A percentile compares a stretch with the other conserved stretches of the same genome.
phyloP scores from a whole-genome alignment of 2,329 filamentous ascomycete genomes.

The Neopestalotiopsis clavispora region DNA sequence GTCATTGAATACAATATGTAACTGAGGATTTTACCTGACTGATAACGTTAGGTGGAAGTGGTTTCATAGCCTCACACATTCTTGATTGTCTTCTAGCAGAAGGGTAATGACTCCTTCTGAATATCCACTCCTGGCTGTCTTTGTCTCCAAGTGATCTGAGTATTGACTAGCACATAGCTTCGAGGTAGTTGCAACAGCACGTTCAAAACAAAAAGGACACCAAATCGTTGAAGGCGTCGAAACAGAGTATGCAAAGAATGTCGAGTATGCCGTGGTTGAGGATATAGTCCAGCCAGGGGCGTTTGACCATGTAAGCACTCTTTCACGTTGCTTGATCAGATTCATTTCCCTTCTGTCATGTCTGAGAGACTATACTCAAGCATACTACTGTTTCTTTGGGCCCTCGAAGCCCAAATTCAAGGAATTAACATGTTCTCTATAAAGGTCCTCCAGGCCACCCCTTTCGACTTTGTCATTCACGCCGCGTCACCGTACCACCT shows the following conservation, averaged over 20 bases:
- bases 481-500: constrained; percentile 78
- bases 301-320: constrained; percentile 60
- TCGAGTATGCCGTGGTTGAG: constrained; percentile 63
- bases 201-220: constrained; percentile 52
- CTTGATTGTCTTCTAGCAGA: constrained; percentile 51
- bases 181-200: constrained; percentile 50
- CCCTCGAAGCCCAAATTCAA: too few relatives aligned
- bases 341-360: too few relatives aligned
- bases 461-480: constrained; percentile 76
- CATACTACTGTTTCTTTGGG: too few relatives aligned
- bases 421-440: too few relatives aligned
- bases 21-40: neutral
- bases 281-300: constrained; percentile 74
- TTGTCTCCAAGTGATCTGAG: constrained; percentile 17
- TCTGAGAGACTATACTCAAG: too few relatives aligned
- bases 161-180: constrained; percentile 33
- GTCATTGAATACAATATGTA: neutral
- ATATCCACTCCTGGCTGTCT: neutral
- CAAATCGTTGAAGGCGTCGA: constrained; percentile 46
- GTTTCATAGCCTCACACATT: constrained; percentile 60
- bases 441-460: constrained; percentile 45
- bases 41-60: constrained; percentile 51
- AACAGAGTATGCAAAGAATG: constrained; percentile 44
- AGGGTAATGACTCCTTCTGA: constrained; percentile 33
- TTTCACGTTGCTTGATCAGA: too few relatives aligned